Conservation (phyloP, 805 yeast species). For the Lachancea nothofagi region DNA sequence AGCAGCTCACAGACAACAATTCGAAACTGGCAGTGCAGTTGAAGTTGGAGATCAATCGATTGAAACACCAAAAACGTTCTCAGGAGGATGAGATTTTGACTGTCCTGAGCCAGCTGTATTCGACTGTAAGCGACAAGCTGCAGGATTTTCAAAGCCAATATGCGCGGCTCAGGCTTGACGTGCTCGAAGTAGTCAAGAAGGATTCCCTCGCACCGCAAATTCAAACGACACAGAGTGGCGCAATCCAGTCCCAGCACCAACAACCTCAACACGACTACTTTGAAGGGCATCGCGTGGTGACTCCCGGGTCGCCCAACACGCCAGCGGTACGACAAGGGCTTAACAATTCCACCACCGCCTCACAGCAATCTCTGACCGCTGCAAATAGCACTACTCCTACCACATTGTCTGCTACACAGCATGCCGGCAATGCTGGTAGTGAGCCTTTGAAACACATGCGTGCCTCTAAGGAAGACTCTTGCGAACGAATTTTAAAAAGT, state of each 20-base stretch:
- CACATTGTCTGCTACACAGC: constrained; percentile 17
- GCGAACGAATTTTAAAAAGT: constrained; percentile 78
- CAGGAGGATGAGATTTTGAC: constrained; percentile 32
- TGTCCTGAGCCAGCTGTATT: constrained; percentile 24
- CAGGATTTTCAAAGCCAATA: constrained; percentile 32
- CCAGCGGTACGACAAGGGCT: constrained; percentile 2
- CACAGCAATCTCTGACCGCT: constrained; percentile 17
- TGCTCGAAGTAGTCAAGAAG: constrained; percentile 27
- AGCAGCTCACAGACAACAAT: constrained; percentile 59
- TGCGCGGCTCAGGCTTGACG: constrained; percentile 25
- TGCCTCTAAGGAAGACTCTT: constrained; percentile 87
- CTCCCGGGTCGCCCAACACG: constrained; percentile 6
- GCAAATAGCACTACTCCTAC: constrained; percentile 11
- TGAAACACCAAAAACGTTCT: constrained; percentile 29
- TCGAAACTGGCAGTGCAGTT: constrained; percentile 54
- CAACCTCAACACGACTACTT: constrained; percentile 20
- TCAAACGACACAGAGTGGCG: constrained; percentile 7
- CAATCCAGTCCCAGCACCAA: constrained; percentile 2
- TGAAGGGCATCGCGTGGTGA: constrained; percentile 16
- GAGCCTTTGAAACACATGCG: constrained; percentile 81
- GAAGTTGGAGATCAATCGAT: constrained; percentile 52
- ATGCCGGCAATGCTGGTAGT: constrained; percentile 13
- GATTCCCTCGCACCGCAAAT: constrained; percentile 5
- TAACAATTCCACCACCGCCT: constrained; percentile 7
- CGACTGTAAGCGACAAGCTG: constrained; percentile 23